phyloP scores from a whole-genome alignment of 805 yeast genomes.

The Pichia thaimueangensis region DNA sequence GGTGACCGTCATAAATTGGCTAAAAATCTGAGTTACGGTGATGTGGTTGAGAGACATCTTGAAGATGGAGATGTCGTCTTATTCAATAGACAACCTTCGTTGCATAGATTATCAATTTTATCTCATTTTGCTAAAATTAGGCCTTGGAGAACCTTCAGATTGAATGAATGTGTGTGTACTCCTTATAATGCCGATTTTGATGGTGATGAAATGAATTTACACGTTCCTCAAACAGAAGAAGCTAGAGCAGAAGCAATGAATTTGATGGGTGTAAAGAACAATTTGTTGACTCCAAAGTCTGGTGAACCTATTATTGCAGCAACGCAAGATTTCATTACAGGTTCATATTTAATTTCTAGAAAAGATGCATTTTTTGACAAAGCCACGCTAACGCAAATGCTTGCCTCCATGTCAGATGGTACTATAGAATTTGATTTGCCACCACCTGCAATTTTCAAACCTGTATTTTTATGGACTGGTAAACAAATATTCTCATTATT shows the following conservation, averaged over 20 bases:
- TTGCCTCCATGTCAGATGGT: slow-evolving; percentile 96
- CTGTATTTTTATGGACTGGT: slow-evolving; percentile 92
- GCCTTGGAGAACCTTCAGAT: slow-evolving; percentile 96
- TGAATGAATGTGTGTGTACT: slow-evolving; percentile 98
- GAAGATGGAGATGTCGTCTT: slow-evolving; percentile 96
- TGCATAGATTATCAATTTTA: slow-evolving; percentile 88
- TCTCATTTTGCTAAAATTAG: slow-evolving; percentile 94
- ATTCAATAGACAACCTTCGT: slow-evolving; percentile 96
- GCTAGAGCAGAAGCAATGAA: slow-evolving; percentile 98
- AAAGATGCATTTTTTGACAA: slow-evolving; percentile 92
- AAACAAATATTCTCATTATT: slow-evolving; percentile 88
- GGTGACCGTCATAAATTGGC: slow-evolving; percentile 83
- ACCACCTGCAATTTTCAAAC: slow-evolving; percentile 90
- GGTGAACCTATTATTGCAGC: slow-evolving; percentile 99
- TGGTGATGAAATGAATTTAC: slow-evolving; percentile 98
- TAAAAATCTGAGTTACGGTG: slow-evolving; percentile 73
- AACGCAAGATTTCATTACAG: slow-evolving; percentile 98
- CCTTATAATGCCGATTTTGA: slow-evolving; percentile 99
- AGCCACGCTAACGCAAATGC: slow-evolving; percentile 71
- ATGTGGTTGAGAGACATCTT: slow-evolving; percentile 90
- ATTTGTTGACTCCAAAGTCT: slow-evolving; percentile 89
- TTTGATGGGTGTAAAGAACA: slow-evolving; percentile 96
- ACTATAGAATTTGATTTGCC: slow-evolving; percentile 84
- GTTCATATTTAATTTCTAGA: slow-evolving; percentile 85
- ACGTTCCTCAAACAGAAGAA: slow-evolving; percentile 98